Conservation (phyloP, 2,329 filamentous ascomycete genomes). For the Alternaria sp. region DNA sequence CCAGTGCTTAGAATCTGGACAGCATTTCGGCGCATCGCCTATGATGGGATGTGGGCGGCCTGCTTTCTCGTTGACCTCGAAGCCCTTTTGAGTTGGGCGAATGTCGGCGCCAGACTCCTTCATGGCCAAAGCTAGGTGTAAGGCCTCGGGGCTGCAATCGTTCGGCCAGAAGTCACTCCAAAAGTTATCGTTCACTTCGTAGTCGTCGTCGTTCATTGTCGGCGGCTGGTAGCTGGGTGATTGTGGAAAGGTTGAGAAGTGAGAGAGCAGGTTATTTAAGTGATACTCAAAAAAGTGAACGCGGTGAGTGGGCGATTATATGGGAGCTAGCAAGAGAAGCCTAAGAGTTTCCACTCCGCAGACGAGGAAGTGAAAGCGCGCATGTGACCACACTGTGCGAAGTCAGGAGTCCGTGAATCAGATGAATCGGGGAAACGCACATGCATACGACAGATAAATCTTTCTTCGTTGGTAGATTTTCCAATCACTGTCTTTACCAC, state of each 20-base stretch:
- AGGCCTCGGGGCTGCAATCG: not conserved
- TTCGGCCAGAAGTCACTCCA: not conserved
- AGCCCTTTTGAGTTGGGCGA: not conserved
- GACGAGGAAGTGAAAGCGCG: not conserved
- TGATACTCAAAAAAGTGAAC: not conserved
- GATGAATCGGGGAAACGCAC: not conserved
- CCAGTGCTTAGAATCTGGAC: not conserved
- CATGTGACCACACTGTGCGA: not conserved
- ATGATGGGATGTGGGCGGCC: not conserved
- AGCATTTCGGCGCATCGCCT: not conserved
- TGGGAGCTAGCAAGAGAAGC: not conserved
- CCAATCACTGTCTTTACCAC: conserved; percentile 27
- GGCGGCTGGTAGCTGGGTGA: not conserved
- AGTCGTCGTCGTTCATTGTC: not conserved
- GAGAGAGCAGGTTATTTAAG: not conserved
- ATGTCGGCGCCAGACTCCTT: not conserved
- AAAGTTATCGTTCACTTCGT: not conserved
- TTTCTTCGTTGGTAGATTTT: not conserved
- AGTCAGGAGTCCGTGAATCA: no score
- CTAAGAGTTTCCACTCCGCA: not conserved
- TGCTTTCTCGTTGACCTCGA: not conserved
- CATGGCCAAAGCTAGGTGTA: not conserved
- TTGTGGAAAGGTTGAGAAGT: not conserved
- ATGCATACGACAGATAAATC: not conserved
- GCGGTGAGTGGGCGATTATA: not conserved